These are phyloP conservation scores for Aspergillus pseudoglaucus DNA, from an alignment of 2,329 filamentous ascomycete species.

Conservation along the genomic window DNA sequence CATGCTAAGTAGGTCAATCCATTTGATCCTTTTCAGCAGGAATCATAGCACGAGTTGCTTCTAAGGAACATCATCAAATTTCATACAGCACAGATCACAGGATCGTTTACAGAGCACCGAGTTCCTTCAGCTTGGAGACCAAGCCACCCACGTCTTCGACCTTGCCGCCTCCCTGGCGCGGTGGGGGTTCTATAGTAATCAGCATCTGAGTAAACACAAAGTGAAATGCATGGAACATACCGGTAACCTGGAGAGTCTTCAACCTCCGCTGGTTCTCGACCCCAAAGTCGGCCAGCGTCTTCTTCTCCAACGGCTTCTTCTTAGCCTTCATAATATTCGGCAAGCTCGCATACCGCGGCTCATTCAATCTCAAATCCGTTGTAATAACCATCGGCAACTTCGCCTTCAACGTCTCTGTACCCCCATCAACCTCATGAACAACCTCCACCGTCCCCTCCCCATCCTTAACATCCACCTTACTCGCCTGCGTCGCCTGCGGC, in stretches of 20 bases:
- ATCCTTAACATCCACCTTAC: constrained; percentile 67
- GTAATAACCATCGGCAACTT: constrained; percentile 91
- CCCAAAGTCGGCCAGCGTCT: constrained; percentile 74
- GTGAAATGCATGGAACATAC: constrained; percentile 44
- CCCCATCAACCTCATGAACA: constrained; percentile 89
- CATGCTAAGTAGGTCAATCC: too few relatives aligned
- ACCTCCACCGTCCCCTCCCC: constrained; percentile 66
- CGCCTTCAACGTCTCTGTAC: constrained; percentile 78
- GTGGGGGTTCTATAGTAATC: constrained; percentile 62
- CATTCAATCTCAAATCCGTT: constrained; percentile 88
- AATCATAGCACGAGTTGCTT: too few relatives aligned
- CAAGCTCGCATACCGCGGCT: constrained; percentile 89
- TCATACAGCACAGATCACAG: neutral
- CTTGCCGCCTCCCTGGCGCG: constrained; percentile 89
- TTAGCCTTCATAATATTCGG: constrained; percentile 99
- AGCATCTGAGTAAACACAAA: constrained; percentile 5
- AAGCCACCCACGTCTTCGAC: constrained; percentile 96
- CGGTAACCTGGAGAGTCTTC: constrained; percentile 83
- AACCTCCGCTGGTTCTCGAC: constrained; percentile 67
- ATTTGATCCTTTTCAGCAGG: too few relatives aligned
- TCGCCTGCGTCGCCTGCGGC: constrained; percentile 91
- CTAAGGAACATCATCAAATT: neutral
- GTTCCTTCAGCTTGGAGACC: constrained; percentile 87
- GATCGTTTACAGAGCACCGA: constrained; percentile 62
- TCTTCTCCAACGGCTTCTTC: constrained; percentile 98